Evolutionary conservation across 208 protist genomes (phyloP), one percentile per base, ranked within the genome.

Genomic region (Acanthamoeba lugdunensis): DNA sequence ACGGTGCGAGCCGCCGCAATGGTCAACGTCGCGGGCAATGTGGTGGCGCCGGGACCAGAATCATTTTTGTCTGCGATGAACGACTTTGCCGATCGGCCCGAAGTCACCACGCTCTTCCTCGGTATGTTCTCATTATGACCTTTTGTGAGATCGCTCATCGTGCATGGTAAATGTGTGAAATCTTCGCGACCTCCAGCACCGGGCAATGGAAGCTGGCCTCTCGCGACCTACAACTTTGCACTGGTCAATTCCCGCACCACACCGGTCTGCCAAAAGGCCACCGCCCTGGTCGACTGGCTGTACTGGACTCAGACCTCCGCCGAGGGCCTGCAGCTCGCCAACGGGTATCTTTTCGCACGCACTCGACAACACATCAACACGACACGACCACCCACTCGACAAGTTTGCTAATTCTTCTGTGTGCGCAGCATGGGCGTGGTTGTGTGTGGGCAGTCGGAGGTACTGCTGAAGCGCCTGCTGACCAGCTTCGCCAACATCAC

Each of bases 1-100:
- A 87, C 79, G 79, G 79, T 87, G n/a, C 5, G 50, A 63, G 79
- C 79, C 2, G 79, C 50, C 2, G 45, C 79, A 7, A 56, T 93
- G 90, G 7, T 84, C 69, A 93, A 93, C 28, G n/a, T 77, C 4
- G 90, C 90, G 8, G 90, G 90, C 45, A 8, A 93, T 93, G n/a
- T 13, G n/a, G 14, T 23, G 5, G 18, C 9, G 54, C 50, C 7
- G 21, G 28, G 67, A 93, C 2, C 77, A 67, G 16, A 58, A 0
- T 63, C 23, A 21, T 21, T 77, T 37, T 52, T 61, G 18, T 65
- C 90, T 2, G 48, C 48, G 52, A 6, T 58, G 14, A 61, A 93
- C 23, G 90, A 93, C 69, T 93, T 84, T 63, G 90, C 90, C 21
- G 30, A 45, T 25, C 23, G 28, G 9, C 23, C 63, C 0, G 25